Base-by-base conservation (phyloP, 805 yeast species). In the Cyberlindnera misumaiensis region DNA sequence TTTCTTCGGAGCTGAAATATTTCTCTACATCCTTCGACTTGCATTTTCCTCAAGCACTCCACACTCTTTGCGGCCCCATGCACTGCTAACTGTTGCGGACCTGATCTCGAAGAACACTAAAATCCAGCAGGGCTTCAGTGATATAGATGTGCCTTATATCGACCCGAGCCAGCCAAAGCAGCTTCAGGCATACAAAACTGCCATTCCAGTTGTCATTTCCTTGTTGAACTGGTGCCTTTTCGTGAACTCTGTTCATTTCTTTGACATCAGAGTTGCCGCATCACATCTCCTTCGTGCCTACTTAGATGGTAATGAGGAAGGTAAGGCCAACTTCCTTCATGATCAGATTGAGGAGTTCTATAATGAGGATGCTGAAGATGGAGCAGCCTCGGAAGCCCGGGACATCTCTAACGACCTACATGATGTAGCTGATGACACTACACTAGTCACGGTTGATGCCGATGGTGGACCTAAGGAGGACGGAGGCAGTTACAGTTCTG, bases 61-160 rank as follows among this genome's bases (percentile, higher is more conserved):
- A 9, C 76, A 77, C 41, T 61, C 70, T 2, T 71, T 89, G 3
- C 75, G 95, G 44, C 72, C 83, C 1, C 55, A 68, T 13, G 83
- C 96, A 0, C 65, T 93, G 25, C 63, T 80, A 4, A 77, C 95
- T 0, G 77, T 86, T 2, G 88, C 94, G 2, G 90, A 82, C 45
- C 64, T 89, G 25, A 80, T 93, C 4, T 63, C 79, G 34, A 72
- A 77, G 24, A 87, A 88, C 55, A 59, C 68, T 3, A 73, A 67
- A 2, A 71, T 83, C 26, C 98, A 93, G 58, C 62, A 64, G 11
- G 76, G 76, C 41, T 82, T 90, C 49, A 70, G 87, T 2, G 78
- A 77, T 39, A 79, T 90, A 11, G 97, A 93, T 58, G 96, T 93
- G 7, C 98, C 98, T 0, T 86, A 81, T 54, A 68, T 89, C 39